Conservation (phyloP, 352 stramenopile species). For the Phytophthora pisi region DNA sequence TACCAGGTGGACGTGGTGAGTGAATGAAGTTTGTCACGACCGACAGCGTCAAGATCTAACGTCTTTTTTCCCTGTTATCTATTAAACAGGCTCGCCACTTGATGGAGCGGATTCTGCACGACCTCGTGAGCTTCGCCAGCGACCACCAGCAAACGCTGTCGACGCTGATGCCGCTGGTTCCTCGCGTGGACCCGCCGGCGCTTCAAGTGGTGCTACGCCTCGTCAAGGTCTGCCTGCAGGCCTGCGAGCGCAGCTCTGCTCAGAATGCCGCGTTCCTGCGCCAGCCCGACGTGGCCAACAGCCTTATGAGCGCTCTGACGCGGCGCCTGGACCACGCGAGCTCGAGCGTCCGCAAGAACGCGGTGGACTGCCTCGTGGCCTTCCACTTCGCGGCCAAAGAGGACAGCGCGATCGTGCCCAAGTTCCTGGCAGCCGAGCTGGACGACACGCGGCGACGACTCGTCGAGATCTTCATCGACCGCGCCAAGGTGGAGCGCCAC, state of each 20-base stretch:
- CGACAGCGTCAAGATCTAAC: not conserved
- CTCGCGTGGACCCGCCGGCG: slow-evolving; percentile 41
- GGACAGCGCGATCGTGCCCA: slow-evolving; percentile 45
- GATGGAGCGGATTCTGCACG: slow-evolving; percentile 51
- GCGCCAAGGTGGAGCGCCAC: slow-evolving; percentile 50
- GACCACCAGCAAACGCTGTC: slow-evolving; percentile 45
- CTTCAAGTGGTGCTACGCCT: slow-evolving; percentile 61
- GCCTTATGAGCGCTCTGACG: slow-evolving; percentile 43
- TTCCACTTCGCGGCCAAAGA: slow-evolving; percentile 64
- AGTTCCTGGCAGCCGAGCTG: slow-evolving; percentile 55
- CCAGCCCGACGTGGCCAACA: slow-evolving; percentile 35
- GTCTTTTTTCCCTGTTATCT: not conserved
- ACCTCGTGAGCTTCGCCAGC: slow-evolving; percentile 38
- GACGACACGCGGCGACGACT: slow-evolving; percentile 60
- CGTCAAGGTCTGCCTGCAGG: slow-evolving; percentile 49
- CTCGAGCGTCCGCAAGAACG: slow-evolving; percentile 70
- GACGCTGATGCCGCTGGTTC: slow-evolving; percentile 48
- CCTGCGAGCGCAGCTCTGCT: slow-evolving; percentile 29
- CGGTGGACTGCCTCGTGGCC: slow-evolving; percentile 70
- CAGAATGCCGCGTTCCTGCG: slow-evolving; percentile 38
- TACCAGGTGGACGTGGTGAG: slow-evolving; percentile 51
- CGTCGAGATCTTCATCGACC: slow-evolving; percentile 81
- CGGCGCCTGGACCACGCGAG: slow-evolving; percentile 52
- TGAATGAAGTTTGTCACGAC: not conserved
- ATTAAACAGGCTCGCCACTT: slow-evolving; percentile 51